A percentile compares a stretch with the other conserved stretches of the same genome.
phyloP scores from a whole-genome alignment of 208 protist species.

The Crithidia sp. region DNA sequence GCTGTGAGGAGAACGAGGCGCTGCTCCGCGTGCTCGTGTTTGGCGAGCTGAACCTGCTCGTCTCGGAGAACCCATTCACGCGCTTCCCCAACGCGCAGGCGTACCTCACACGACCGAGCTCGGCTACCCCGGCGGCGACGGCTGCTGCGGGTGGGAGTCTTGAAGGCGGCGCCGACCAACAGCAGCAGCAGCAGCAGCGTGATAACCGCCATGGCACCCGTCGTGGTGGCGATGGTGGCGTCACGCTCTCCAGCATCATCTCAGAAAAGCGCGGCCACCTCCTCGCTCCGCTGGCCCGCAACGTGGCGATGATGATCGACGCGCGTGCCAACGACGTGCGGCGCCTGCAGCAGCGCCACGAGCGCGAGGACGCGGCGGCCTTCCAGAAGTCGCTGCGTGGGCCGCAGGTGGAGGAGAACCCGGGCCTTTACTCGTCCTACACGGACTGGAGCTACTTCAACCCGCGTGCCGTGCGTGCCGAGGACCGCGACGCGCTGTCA shows the following conservation, averaged over 20 bases:
- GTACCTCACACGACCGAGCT: conserved; percentile 69
- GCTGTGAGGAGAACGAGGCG: conserved; percentile 76
- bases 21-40: conserved; percentile 84
- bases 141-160: neutral
- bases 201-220: conserved; percentile 17
- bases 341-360: conserved; percentile 78
- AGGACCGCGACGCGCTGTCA: conserved; percentile 69
- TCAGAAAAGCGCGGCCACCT: conserved; percentile 69
- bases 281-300: conserved; percentile 60
- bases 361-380: conserved; percentile 72
- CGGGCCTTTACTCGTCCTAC: conserved; percentile 63
- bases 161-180: neutral
- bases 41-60: conserved; percentile 86
- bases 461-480: conserved; percentile 74
- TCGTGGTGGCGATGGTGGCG: conserved; percentile 33
- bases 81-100: conserved; percentile 79
- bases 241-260: conserved; percentile 72
- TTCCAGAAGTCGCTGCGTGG: conserved; percentile 64
- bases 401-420: conserved; percentile 50
- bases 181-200: conserved; percentile 10
- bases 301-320: conserved; percentile 59
- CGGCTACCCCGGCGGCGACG: conserved; percentile 21
- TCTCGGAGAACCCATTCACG: conserved; percentile 82
- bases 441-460: conserved; percentile 87
- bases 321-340: conserved; percentile 69